Evolutionary conservation across 108 stramenopile genomes (phyloP), one percentile per base, ranked within the genome.

Genomic region (Mediolabrus comicus): DNA sequence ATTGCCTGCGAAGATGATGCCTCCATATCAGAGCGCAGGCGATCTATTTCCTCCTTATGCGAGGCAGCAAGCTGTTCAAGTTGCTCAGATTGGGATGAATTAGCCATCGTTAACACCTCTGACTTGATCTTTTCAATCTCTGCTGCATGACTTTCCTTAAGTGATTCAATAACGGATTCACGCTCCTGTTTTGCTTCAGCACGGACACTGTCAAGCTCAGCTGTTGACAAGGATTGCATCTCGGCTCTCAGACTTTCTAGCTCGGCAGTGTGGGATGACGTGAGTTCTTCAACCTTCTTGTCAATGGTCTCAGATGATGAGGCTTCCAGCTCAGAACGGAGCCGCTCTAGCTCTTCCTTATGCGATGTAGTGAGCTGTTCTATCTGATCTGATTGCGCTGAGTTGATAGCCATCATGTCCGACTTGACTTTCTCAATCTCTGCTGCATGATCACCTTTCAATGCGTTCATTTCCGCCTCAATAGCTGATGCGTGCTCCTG

Each of bases 391-490:
- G 46, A 14, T n/a, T n/a, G n/a, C n/a, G n/a, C n/a, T n/a, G n/a
- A n/a, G n/a, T n/a, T n/a, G n/a, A n/a, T n/a, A 1, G 70, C 61
- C 7, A 36, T 31, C 27, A 71, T 26, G 2, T 71, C 53, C 6
- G 61, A 35, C 46, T 72, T 35, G 10, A 80, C 22, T 6, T 63
- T 76, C 34, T 80, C 65, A 19, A 79, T n/a, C 33, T 79, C 74
- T 28, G 69, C 54, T 4, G 59, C 72, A 33, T 80, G 73, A 8
- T 36, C 33, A 38, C 51, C 31, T 54, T 62, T 34, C 19, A 22
- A 49, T 49, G 22, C 19, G 46, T 31, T 64, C 64, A 12, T 55
- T 39, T 19, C 14, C 58, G 24, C n/a, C n/a, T 11, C 14, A 16
- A 12, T 64, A 17, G 7, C 36, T 14, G 16, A 14, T 22, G 62